Percentiles rank a stretch among this genome's conserved stretches.
phyloP scores from a whole-genome alignment of 495 filamentous ascomycete genomes.

The Aspergillus baeticus region DNA sequence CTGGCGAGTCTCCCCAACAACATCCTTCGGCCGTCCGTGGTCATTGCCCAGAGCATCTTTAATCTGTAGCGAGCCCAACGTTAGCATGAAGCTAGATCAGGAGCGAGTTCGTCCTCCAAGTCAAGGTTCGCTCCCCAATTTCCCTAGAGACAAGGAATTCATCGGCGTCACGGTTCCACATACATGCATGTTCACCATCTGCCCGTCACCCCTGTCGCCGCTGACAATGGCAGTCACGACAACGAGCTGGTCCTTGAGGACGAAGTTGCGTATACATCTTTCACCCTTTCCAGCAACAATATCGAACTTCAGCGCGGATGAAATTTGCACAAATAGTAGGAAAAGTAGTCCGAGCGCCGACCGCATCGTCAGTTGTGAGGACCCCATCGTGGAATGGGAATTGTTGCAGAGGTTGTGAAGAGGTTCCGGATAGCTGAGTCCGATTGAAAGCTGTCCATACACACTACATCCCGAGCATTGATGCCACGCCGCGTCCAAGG shows the following conservation, averaged over 20 bases:
- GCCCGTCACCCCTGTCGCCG: constrained; percentile 86
- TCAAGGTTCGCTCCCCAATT: neutral
- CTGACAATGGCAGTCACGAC: constrained; percentile 92
- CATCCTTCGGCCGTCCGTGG: constrained; percentile 85
- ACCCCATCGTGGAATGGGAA: constrained; percentile 30
- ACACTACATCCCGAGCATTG: constrained; percentile 13
- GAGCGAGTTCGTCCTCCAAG: neutral
- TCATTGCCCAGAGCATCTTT: constrained; percentile 93
- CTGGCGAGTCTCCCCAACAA: constrained; percentile 87
- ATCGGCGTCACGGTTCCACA: constrained; percentile 28
- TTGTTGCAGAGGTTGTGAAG: constrained; percentile 24
- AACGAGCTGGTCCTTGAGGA: constrained; percentile 89
- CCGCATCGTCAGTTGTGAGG: constrained; percentile 34
- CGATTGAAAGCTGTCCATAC: constrained; percentile 19
- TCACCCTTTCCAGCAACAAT: constrained; percentile 71
- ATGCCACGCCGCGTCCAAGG: constrained; percentile 29
- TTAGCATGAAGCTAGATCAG: constrained; percentile 9
- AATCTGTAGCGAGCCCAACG: constrained; percentile 57
- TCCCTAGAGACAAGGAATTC: neutral
- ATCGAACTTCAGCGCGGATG: constrained; percentile 89
- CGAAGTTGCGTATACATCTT: constrained; percentile 97
- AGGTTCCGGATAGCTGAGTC: constrained; percentile 23
- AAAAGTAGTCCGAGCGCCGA: constrained; percentile 33
- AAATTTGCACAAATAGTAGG: constrained; percentile 53
- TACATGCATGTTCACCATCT: constrained; percentile 94